phyloP scores from a whole-genome alignment of 345 rosid species.

The Hypericum perforatum region DNA sequence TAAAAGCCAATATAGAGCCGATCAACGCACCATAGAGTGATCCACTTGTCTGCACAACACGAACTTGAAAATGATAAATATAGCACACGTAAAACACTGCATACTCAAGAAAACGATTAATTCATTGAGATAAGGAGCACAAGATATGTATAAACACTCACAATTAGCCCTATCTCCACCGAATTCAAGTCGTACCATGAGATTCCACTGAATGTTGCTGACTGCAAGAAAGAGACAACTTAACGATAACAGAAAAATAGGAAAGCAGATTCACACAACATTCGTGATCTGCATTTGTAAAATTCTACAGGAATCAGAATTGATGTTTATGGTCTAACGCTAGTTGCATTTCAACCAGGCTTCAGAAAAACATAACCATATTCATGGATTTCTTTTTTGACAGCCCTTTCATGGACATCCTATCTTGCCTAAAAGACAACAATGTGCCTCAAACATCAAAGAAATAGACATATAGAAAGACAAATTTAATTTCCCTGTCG shows the following conservation, averaged over 20 bases:
- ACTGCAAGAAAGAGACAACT: slow-evolving; percentile 38
- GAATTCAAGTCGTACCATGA: slow-evolving; percentile 80
- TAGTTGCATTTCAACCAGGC: not conserved
- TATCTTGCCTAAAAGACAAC: no score
- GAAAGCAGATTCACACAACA: not conserved
- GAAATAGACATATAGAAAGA: no score
- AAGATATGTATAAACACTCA: slow-evolving; percentile 35
- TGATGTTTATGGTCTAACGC: no score
- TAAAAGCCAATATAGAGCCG: slow-evolving; percentile 78
- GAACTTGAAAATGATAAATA: slow-evolving; percentile 4
- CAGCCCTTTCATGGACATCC: no score
- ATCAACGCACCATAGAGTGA: slow-evolving; percentile 83
- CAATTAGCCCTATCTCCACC: slow-evolving; percentile 73
- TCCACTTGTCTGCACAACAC: slow-evolving; percentile 71
- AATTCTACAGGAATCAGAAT: no score
- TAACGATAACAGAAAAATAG: not conserved
- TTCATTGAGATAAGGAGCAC: slow-evolving; percentile 5
- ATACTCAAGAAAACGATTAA: slow-evolving; percentile 6
- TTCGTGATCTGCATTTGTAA: no score
- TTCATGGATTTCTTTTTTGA: no score
- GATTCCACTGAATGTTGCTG: slow-evolving; percentile 63
- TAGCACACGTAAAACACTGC: not conserved
- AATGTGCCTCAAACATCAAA: no score
- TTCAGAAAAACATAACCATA: not conserved
- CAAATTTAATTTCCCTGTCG: no score